A percentile compares a stretch with the other conserved stretches of the same genome.
These are phyloP conservation scores for sunflower (Helianthus annuus) DNA, from an alignment of 129 eudicot genomes.

Conservation along the genomic window DNA sequence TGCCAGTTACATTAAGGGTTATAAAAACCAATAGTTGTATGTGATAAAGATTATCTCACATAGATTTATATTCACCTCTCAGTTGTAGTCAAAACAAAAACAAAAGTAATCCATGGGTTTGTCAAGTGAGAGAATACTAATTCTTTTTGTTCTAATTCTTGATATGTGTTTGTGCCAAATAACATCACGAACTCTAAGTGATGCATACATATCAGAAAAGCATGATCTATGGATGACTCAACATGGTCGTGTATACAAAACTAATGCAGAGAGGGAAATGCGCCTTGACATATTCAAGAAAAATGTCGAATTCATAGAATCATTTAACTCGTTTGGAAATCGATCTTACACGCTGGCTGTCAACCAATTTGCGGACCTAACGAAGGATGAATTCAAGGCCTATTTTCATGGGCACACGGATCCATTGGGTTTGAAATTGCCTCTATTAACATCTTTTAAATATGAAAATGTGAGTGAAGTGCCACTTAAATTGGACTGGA, in stretches of 20 bases:
- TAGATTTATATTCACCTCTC: neutral
- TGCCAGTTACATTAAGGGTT: too few species aligned
- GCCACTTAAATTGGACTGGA: slow-evolving; percentile 52
- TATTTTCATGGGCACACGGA: slow-evolving; percentile 32
- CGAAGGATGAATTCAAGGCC: slow-evolving; percentile 37
- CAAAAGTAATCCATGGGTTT: slow-evolving; percentile 30
- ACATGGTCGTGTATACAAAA: slow-evolving; percentile 39
- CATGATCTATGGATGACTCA: slow-evolving; percentile 47
- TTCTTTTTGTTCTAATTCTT: slow-evolving; percentile 11
- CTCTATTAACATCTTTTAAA: slow-evolving; percentile 24
- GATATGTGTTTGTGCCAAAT: slow-evolving; percentile 25
- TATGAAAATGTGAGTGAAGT: slow-evolving; percentile 45
- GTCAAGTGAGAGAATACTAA: neutral
- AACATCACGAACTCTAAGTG: slow-evolving; percentile 11
- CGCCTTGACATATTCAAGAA: slow-evolving; percentile 37
- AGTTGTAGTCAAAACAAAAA: neutral
- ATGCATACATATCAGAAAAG: slow-evolving; percentile 18
- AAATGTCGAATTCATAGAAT: slow-evolving; percentile 31
- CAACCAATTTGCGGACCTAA: slow-evolving; percentile 41
- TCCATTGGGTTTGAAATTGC: slow-evolving; percentile 1
- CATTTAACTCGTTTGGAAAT: slow-evolving; percentile 23
- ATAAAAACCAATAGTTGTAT: neutral
- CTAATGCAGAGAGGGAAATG: slow-evolving; percentile 31
- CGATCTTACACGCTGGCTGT: slow-evolving; percentile 30
- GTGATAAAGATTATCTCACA: neutral